phyloP scores from a whole-genome alignment of 2,329 filamentous ascomycete species.

The Monosporascus ibericus region DNA sequence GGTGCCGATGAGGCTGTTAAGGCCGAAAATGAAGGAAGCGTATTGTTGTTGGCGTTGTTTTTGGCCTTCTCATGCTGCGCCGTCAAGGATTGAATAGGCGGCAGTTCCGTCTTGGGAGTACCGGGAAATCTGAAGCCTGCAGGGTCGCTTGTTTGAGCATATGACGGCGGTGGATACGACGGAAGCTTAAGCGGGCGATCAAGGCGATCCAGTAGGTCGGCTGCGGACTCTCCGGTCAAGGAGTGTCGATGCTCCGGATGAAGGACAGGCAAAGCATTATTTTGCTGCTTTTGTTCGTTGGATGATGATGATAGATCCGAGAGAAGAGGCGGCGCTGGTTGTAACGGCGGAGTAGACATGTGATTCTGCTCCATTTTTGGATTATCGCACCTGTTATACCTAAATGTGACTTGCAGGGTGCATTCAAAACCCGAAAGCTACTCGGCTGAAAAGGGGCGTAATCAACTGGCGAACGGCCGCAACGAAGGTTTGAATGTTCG shows the following conservation, averaged over 20 bases:
- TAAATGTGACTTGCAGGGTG: too few relatives aligned
- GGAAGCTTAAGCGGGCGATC: conserved; percentile 27
- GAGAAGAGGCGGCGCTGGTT: conserved; percentile 1
- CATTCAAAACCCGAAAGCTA: too few relatives aligned
- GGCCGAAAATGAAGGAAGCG: conserved; percentile 37
- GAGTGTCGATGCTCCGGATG: conserved; percentile 14
- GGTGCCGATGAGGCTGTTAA: conserved; percentile 28
- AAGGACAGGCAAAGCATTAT: conserved; percentile 6
- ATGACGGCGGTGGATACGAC: conserved; percentile 31
- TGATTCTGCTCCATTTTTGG: neutral
- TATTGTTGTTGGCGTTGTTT: conserved; percentile 19
- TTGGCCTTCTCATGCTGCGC: conserved; percentile 17
- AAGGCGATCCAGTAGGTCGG: conserved; percentile 17
- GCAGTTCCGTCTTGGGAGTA: conserved; percentile 31
- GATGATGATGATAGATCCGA: neutral
- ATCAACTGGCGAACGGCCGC: too few relatives aligned
- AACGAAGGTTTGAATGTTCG: too few relatives aligned
- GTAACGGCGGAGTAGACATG: neutral
- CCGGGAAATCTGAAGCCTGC: conserved; percentile 26
- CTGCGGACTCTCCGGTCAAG: conserved; percentile 13
- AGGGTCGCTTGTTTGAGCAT: conserved; percentile 30
- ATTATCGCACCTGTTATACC: neutral
- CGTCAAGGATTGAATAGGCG: conserved; percentile 33
- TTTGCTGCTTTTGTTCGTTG: conserved; percentile 2
- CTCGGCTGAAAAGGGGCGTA: too few relatives aligned